Evolutionary conservation across 2,329 filamentous ascomycete species (phyloP), one percentile per base, ranked within the genome.

Genomic region (Graphiopsis chlorocephala): DNA sequence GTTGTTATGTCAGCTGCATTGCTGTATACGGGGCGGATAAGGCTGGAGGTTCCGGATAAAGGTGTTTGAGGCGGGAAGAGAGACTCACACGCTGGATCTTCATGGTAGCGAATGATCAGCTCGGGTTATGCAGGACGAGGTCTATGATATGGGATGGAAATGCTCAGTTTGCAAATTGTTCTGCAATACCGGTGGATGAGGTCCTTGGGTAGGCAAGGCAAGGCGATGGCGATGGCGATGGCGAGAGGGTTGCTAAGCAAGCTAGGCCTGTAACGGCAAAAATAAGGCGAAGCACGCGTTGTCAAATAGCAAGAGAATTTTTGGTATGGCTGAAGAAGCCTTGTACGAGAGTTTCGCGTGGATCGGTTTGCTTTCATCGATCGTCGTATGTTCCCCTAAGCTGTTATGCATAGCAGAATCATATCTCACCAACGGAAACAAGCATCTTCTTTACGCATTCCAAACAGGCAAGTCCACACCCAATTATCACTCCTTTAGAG

Each of bases 41-140:
- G 53, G 38, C 20, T 45, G n/a, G n/a, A 45, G 38, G 31, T 45
- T 64, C 20, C 42, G 47, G 29, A 12, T 48, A 29, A 26, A 56
- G 35, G 14, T n/a, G 15, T 6, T 6, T 15, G 28, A 10, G 23
- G 6, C 3, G 14, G 12, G 8, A 52, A 14, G 50, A 53, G 59
- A 50, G n/a, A 29, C 68, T 25, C 66, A 74, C 72, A 42, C 73
- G 69, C 61, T 75, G 71, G 53, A 75, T 73, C 66, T 73, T 75
- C 73, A 75, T 64, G 29, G 33, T 26, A 26, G 35, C 50, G 33
- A 42, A 3, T 17, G 20, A 23, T 60, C 20, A 28, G n/a, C 8
- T 35, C 15, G 25, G 26, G 4, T n/a, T 45, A 7, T 45, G 38
- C 38, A 23, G 38, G 20, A n/a, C 7, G 38, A 12, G 8, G n/a